Evolutionary conservation across 345 rosid species (phyloP).

Genomic region (Acer yangbiense): DNA sequence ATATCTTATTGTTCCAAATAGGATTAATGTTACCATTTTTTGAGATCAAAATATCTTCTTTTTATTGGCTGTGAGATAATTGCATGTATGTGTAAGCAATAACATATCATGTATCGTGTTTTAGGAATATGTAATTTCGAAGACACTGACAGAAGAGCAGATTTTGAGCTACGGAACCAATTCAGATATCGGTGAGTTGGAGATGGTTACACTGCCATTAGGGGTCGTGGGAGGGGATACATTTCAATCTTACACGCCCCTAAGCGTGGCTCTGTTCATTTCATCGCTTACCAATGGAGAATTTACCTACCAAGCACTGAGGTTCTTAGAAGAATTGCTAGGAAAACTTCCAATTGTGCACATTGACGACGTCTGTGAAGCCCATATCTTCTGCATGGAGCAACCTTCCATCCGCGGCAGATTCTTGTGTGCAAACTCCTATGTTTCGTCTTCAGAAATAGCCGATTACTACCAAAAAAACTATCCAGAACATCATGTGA

Average conservation of each 20-base stretch:
- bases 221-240: conserved; percentile 50
- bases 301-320: conserved; percentile 5
- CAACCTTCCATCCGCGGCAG: conserved; percentile 35
- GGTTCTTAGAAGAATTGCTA: conserved; percentile 36
- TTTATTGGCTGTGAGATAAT: no score
- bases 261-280: conserved; percentile 6
- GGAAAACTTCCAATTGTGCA: conserved; percentile 54
- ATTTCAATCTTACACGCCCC: conserved; percentile 23
- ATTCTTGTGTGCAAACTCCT: conserved; percentile 30
- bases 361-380: conserved; percentile 47
- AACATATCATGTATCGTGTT: background rate
- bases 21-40: no score
- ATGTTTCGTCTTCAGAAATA: conserved; percentile 21
- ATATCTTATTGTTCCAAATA: background rate
- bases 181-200: conserved; percentile 16
- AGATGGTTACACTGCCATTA: conserved; percentile 37
- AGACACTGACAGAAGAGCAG: conserved; percentile 45
- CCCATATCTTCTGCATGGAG: conserved; percentile 46
- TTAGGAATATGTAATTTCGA: conserved; percentile 37
- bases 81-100: no score
- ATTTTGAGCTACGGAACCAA: conserved; percentile 24
- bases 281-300: conserved; percentile 22
- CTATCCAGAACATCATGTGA: conserved; percentile 26
- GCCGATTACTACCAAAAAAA: conserved; percentile 14
- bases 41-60: no score